Percentiles rank a stretch among this genome's conserved stretches.
These are phyloP conservation scores for Metarhizium rileyi DNA, from an alignment of 2,329 filamentous ascomycete genomes.

Conservation along the genomic window DNA sequence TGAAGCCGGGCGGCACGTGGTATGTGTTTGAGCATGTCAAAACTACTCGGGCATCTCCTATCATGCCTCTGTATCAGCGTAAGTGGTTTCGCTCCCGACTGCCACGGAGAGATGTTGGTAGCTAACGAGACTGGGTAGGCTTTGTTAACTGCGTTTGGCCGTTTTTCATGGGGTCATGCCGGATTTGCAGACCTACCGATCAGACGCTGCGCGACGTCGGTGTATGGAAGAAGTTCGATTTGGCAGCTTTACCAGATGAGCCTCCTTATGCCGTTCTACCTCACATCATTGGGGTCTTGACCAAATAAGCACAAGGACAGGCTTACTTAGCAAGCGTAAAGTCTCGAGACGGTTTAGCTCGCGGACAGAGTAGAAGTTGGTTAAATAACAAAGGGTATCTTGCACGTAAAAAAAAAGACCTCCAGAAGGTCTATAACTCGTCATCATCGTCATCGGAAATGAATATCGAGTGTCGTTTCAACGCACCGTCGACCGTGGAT, in stretches of 20 bases:
- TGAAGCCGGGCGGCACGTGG: slow-evolving; percentile 54
- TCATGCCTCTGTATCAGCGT: slow-evolving; percentile 41
- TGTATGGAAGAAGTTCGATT: slow-evolving; percentile 39
- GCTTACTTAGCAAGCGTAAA: not conserved
- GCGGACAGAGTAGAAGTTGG: not conserved
- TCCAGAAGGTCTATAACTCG: slow-evolving; percentile 3
- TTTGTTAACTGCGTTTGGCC: slow-evolving; percentile 45
- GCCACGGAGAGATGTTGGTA: not conserved
- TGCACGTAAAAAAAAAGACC: not conserved
- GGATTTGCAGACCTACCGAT: slow-evolving; percentile 38
- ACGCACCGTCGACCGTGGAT: slow-evolving; percentile 12
- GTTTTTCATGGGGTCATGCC: slow-evolving; percentile 39
- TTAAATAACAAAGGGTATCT: slow-evolving; percentile 15
- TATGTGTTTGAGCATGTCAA: slow-evolving; percentile 54
- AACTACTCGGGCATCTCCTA: slow-evolving; percentile 26
- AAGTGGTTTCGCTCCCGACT: slow-evolving; percentile 17
- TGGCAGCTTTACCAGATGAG: slow-evolving; percentile 31
- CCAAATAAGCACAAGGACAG: slow-evolving; percentile 28
- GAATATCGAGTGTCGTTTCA: slow-evolving; percentile 25
- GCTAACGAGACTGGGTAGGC: slow-evolving; percentile 21
- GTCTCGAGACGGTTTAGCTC: not conserved
- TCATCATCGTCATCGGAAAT: slow-evolving; percentile 29
- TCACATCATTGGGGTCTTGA: slow-evolving; percentile 42
- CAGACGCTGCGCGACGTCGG: slow-evolving; percentile 38
- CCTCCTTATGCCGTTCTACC: slow-evolving; percentile 34